phyloP scores from a whole-genome alignment of 192 early-diverging fungal genomes.

The Radiomyces spectabilis region DNA sequence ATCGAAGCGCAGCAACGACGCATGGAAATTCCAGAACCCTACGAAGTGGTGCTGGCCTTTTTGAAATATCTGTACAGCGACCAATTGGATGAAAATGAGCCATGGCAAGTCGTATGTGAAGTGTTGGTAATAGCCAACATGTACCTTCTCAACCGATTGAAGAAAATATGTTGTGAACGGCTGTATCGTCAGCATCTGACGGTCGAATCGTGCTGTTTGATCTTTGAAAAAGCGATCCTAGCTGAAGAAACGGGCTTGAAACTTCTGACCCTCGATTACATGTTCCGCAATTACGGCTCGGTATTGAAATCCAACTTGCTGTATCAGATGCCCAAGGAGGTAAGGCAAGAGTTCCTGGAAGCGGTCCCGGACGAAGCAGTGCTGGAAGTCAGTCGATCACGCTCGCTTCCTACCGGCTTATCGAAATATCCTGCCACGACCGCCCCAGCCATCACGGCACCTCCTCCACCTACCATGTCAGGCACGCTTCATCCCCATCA shows the following conservation, averaged over 20 bases:
- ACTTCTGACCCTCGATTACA: conserved; percentile 37
- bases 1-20: conserved; percentile 39
- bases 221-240: conserved; percentile 45
- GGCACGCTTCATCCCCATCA: no score
- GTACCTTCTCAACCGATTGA: conserved; percentile 48
- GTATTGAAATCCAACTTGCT: conserved; percentile 42
- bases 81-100: conserved; percentile 27
- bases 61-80: conserved; percentile 54
- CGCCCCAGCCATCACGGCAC: no score
- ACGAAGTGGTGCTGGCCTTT: conserved; percentile 41
- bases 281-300: conserved; percentile 42
- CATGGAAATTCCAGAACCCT: conserved; percentile 47
- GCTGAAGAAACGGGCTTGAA: conserved; percentile 46
- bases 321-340: conserved; percentile 28
- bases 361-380: conserved; percentile 40
- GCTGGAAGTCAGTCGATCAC: conserved; percentile 20
- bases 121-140: conserved; percentile 53
- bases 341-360: conserved; percentile 36
- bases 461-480: no score
- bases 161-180: conserved; percentile 43
- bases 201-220: conserved; percentile 36
- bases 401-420: no score
- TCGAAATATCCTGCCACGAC: no score
- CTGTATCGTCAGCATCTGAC: conserved; percentile 40
- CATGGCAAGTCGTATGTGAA: conserved; percentile 35